A percentile compares a stretch with the other conserved stretches of the same genome.
phyloP scores from a whole-genome alignment of 2,329 filamentous ascomycete genomes.

The Aureobasidium lini region DNA sequence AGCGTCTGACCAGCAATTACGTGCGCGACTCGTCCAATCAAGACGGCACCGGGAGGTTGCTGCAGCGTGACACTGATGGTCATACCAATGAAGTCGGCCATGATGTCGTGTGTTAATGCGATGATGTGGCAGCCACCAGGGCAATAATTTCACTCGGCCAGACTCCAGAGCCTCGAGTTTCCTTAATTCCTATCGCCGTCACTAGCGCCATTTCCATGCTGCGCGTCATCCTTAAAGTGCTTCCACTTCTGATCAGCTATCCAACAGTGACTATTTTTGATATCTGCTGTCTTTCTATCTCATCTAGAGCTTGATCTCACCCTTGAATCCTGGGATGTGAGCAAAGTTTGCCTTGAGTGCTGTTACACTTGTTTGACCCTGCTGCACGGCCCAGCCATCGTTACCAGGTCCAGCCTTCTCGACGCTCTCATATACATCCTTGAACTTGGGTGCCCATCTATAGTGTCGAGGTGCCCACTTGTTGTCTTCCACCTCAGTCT shows the following conservation, averaged over 20 bases:
- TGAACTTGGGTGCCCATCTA: conserved; percentile 86
- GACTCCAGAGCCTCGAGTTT: background rate
- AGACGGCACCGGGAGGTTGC: conserved; percentile 54
- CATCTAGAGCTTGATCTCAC: conserved; percentile 67
- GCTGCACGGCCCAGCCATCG: conserved; percentile 87
- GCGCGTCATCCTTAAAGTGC: background rate
- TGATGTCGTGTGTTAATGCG: conserved; percentile 25
- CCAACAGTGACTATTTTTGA: background rate
- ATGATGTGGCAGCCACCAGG: background rate
- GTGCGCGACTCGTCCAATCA: conserved; percentile 64
- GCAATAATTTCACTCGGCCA: conserved; percentile 6
- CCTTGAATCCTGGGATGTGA: conserved; percentile 58
- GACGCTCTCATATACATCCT: conserved; percentile 83
- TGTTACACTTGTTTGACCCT: conserved; percentile 83
- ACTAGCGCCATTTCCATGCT: background rate
- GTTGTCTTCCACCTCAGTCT: conserved; percentile 29
- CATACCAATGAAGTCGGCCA: conserved; percentile 68
- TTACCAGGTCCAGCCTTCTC: conserved; percentile 70
- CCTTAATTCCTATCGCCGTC: background rate
- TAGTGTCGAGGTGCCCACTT: conserved; percentile 76
- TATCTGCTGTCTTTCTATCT: background rate
- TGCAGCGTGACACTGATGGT: conserved; percentile 67
- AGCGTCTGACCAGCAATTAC: conserved; percentile 60
- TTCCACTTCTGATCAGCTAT: too few species aligned
- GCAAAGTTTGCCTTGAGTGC: conserved; percentile 90